phyloP scores from a whole-genome alignment of 129 eudicot genomes.

The Escallonia herrerae region DNA sequence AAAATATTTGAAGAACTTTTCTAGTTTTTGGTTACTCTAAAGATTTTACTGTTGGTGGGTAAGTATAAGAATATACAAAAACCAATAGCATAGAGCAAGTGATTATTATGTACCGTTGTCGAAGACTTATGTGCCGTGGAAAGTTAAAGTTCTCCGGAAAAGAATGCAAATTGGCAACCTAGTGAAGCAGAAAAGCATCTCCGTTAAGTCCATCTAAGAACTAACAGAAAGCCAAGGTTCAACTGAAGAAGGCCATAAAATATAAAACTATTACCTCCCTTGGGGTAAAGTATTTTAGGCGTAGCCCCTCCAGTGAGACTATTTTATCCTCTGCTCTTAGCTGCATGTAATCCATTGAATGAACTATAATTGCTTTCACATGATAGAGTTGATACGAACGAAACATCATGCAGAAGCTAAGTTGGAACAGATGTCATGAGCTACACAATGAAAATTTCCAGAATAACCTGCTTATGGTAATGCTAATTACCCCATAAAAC shows the following conservation, averaged over 20 bases:
- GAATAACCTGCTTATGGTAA: no score
- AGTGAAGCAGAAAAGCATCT: constrained; percentile 8
- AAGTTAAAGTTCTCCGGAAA: constrained; percentile 82
- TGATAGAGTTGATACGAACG: background rate
- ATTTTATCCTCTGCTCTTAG: constrained; percentile 40
- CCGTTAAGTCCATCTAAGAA: background rate
- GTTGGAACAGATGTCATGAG: background rate
- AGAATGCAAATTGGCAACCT: constrained; percentile 96
- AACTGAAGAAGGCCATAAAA: background rate
- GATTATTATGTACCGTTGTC: constrained; percentile 60
- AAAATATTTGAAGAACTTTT: no score
- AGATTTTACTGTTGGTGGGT: no score
- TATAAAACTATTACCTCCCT: constrained; percentile 53
- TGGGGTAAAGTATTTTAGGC: constrained; percentile 93
- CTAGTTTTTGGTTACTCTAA: no score
- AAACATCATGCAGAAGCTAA: background rate
- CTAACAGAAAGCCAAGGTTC: no score
- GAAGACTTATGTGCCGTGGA: constrained; percentile 68
- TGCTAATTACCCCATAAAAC: background rate
- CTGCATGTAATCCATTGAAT: constrained; percentile 33
- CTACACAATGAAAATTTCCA: no score
- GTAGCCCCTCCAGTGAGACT: constrained; percentile 43
- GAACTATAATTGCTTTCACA: constrained; percentile 1
- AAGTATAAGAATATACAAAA: no score
- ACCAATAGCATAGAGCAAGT: no score